Evolutionary conservation across 345 rosid species (phyloP), one percentile per base, ranked within the genome.

Genomic region (Passiflora organensis): DNA sequence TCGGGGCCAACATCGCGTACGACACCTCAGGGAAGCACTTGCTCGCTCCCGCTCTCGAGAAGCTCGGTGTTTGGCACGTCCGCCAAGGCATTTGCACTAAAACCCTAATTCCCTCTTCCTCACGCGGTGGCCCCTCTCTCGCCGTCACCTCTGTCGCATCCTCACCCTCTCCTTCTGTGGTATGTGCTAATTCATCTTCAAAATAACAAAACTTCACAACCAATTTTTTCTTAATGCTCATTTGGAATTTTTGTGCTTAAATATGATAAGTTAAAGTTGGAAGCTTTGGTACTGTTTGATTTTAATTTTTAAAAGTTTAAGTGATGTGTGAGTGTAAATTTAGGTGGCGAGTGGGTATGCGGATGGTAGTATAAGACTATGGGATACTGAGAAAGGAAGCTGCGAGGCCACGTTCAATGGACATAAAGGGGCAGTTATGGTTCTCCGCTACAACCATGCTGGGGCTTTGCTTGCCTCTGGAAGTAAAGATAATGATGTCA

Each of bases 391-490:
- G 51, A 81, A 86, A 71, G 97, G 89, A 54, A 79, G 76, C 10
- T 80, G 87, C 43, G 95, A 84, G 78, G 78, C 84, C 13, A 80
- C 80, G 48, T 74, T 93, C 66, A 81, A 75, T 67, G 89, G 96
- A 22, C 96, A 93, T 53, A 87, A 83, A 63, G 91, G 99, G 52
- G 96, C 96, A 13, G 91, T 93, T 38, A 78, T 89, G n/a, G 82
- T 75, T 10, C 59, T 89, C 39, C 67, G 82, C 14, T 93, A 68
- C 59, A 82, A 81, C 67, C 81, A 83, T 62, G 24, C 55, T 76
- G 95, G 95, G 18, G 76, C 95, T 32, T 44, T 77, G 73, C 81
- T 93, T 41, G 99, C 96, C 20, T 93, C 99, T 59, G 99, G 99
- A 65, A 80, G 97, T 75, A 89, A 89, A 73, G 97, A 93, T 58